Evolutionary conservation across 2,329 filamentous ascomycete species (phyloP).

Genomic region (Colletotrichum costaricense): DNA sequence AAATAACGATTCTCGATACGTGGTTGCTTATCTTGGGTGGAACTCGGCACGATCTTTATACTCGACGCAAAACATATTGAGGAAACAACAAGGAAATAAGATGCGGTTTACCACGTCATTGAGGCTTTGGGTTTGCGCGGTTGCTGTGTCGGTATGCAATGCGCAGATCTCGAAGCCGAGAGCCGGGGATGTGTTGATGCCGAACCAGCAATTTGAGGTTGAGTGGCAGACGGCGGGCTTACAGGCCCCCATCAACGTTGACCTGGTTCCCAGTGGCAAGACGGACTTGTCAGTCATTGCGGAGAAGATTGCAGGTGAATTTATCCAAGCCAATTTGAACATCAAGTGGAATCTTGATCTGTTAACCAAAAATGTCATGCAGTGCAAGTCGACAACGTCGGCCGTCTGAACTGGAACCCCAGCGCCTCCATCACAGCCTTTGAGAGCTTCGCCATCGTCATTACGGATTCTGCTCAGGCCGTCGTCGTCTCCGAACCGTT

Average conservation of each 20-base stretch:
- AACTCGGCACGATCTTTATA: not conserved
- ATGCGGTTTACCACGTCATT: constrained; percentile 32
- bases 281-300: constrained; percentile 36
- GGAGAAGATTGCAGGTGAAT: constrained; percentile 38
- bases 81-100: not conserved
- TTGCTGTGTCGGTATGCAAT: constrained; percentile 21
- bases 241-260: constrained; percentile 38
- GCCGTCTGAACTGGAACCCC: constrained; percentile 38
- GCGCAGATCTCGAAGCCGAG: constrained; percentile 37
- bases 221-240: constrained; percentile 38
- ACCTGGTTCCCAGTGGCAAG: constrained; percentile 37
- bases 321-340: not conserved
- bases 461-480: constrained; percentile 35
- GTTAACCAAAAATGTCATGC: not conserved
- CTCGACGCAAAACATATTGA: not conserved
- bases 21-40: not conserved
- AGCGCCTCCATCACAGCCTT: constrained; percentile 38
- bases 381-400: constrained; percentile 39
- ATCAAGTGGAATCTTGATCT: too few species aligned
- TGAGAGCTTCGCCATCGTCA: constrained; percentile 38
- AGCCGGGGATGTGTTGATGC: constrained; percentile 17
- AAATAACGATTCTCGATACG: constrained; percentile 10
- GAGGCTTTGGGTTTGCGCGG: constrained; percentile 15
- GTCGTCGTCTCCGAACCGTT: constrained; percentile 35
- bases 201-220: constrained; percentile 36